phyloP scores from a whole-genome alignment of 129 eudicot species.

The Tagetes erecta region DNA sequence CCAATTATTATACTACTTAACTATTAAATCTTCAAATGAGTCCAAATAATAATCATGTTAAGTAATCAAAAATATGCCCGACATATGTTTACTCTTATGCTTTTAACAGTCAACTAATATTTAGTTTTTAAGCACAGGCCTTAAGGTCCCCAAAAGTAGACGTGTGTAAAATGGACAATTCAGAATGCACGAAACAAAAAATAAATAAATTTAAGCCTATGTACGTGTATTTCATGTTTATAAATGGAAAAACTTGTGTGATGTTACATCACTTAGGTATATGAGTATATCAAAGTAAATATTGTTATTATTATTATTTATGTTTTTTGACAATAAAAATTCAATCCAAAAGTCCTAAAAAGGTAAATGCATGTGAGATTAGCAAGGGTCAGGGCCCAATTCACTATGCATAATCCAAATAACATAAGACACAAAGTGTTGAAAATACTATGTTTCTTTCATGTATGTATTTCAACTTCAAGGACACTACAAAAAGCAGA shows the following conservation, averaged over 20 bases:
- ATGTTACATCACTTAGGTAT: neutral
- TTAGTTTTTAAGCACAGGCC: too few relatives aligned
- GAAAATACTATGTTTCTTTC: slow-evolving; percentile 22
- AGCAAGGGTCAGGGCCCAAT: slow-evolving; percentile 19
- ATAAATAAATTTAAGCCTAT: too few relatives aligned
- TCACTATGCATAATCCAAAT: slow-evolving; percentile 23
- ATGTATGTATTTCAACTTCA: slow-evolving; percentile 22
- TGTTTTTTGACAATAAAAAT: too few relatives aligned
- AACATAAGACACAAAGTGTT: slow-evolving; percentile 25
- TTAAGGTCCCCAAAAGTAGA: too few relatives aligned
- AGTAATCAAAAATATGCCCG: too few relatives aligned
- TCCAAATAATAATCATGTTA: too few relatives aligned
- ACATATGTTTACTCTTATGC: too few relatives aligned
- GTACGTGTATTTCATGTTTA: neutral
- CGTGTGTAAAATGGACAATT: neutral
- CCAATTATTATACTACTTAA: neutral
- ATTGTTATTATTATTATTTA: neutral
- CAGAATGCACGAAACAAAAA: too few relatives aligned
- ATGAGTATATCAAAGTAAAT: neutral
- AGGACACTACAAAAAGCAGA: slow-evolving; percentile 27
- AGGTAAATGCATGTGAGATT: neutral
- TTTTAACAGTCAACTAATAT: too few relatives aligned
- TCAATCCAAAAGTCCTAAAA: neutral
- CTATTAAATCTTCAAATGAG: too few relatives aligned
- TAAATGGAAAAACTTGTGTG: neutral